These are phyloP conservation scores for Domatiomyces catenatus DNA, from an alignment of 2,329 filamentous ascomycete genomes.

Conservation along the genomic window DNA sequence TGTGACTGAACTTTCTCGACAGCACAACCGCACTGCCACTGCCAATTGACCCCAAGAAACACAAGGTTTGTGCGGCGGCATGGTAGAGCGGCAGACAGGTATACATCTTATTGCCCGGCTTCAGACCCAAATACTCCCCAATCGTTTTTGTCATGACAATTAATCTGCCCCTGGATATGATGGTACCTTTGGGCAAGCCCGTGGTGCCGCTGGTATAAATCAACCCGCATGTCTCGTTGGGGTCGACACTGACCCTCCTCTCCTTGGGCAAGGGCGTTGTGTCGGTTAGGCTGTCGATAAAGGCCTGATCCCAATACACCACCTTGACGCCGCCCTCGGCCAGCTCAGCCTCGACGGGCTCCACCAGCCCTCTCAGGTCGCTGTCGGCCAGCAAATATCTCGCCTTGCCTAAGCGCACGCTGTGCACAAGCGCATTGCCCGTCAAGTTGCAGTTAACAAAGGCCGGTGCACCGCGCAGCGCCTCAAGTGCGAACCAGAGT, in stretches of 20 bases:
- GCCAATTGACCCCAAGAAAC: constrained; percentile 35
- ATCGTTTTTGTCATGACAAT: constrained; percentile 16
- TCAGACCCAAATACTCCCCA: constrained; percentile 21
- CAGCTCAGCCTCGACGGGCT: constrained; percentile 35
- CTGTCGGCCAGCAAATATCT: constrained; percentile 45
- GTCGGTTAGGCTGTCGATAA: constrained; percentile 30
- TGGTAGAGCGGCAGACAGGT: constrained; percentile 66
- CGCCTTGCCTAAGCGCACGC: constrained; percentile 42
- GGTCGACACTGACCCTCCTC: constrained; percentile 37
- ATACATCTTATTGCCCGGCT: constrained; percentile 47
- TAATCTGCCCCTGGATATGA: constrained; percentile 21
- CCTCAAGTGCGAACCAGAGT: constrained; percentile 48
- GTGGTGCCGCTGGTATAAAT: constrained; percentile 64
- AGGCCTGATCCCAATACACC: constrained; percentile 40
- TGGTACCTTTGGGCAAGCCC: constrained; percentile 53
- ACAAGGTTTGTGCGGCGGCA: constrained; percentile 46
- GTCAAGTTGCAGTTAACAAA: constrained; percentile 52
- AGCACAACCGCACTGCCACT: constrained; percentile 32
- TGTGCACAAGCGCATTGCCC: constrained; percentile 49
- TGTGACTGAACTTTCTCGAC: constrained; percentile 21
- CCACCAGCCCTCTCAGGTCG: constrained; percentile 33
- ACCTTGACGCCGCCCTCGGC: constrained; percentile 36
- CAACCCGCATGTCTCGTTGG: constrained; percentile 43
- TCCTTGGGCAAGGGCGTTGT: constrained; percentile 39
- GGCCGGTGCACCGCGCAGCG: constrained; percentile 52